Evolutionary conservation across 1,284 basidiomycete species (phyloP).

Genomic region (Apiotrichum akiyoshidainum): DNA sequence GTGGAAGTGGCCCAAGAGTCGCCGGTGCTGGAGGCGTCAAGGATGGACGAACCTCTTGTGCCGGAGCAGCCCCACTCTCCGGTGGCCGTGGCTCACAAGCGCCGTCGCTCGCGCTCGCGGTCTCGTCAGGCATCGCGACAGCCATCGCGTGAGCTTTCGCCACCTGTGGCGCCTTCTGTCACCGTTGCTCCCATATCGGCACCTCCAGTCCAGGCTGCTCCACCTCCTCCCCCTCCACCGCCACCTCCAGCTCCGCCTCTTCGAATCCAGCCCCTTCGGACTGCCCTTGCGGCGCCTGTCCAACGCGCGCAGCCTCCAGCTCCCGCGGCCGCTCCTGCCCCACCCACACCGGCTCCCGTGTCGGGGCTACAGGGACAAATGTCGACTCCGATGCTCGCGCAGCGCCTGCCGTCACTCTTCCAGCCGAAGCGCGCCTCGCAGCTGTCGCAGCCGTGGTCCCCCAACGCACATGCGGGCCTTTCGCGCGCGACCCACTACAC

Average conservation of each 20-base stretch:
- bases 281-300: not conserved
- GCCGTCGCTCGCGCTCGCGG: not conserved
- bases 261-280: too few species aligned
- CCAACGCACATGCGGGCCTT: not conserved
- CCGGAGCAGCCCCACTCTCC: not conserved
- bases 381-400: not conserved
- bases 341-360: not conserved
- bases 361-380: not conserved
- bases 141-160: not conserved
- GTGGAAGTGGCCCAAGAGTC: too few species aligned
- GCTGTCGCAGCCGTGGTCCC: not conserved
- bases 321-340: not conserved
- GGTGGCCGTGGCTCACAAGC: not conserved
- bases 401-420: not conserved
- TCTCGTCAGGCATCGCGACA: slow-evolving; percentile 6
- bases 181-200: not conserved
- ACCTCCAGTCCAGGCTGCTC: not conserved
- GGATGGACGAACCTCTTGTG: too few species aligned
- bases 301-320: not conserved
- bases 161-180: not conserved
- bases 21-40: too few species aligned
- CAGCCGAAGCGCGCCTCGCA: not conserved
- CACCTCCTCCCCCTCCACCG: not conserved
- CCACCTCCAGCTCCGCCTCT: too few species aligned
- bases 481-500: not conserved